phyloP scores from a whole-genome alignment of 116 monocot genomes.

The Papilionanthe hybrid region DNA sequence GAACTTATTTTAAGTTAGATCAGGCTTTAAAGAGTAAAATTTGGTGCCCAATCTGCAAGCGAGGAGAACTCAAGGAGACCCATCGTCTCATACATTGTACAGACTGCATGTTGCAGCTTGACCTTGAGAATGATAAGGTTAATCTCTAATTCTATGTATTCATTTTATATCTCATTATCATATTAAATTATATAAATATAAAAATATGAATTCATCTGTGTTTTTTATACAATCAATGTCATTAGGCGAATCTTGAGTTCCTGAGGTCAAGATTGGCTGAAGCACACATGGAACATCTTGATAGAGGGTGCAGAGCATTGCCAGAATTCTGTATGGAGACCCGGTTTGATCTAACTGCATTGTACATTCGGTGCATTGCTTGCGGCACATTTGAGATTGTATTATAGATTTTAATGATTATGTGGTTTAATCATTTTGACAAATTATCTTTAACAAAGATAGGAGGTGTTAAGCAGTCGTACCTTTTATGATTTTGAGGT shows the following conservation, averaged over 20 bases:
- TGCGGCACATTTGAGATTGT: slow-evolving; percentile 82
- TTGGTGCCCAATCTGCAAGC: slow-evolving; percentile 94
- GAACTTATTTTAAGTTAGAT: neutral
- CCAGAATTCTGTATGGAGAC: slow-evolving; percentile 67
- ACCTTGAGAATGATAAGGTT: slow-evolving; percentile 81
- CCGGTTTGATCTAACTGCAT: slow-evolving; percentile 58
- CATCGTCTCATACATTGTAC: slow-evolving; percentile 72
- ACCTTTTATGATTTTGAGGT: no score
- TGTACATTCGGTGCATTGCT: slow-evolving; percentile 58
- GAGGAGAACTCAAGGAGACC: slow-evolving; percentile 60
- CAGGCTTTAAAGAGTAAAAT: slow-evolving; percentile 24
- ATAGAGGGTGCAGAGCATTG: slow-evolving; percentile 73
- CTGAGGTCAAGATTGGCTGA: slow-evolving; percentile 58
- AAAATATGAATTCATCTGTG: neutral
- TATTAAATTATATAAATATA: neutral
- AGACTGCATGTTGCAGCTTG: slow-evolving; percentile 51
- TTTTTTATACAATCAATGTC: neutral
- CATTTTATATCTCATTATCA: neutral
- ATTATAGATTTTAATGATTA: slow-evolving; percentile 25
- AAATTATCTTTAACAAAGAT: no score
- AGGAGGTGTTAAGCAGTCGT: no score
- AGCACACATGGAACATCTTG: slow-evolving; percentile 75
- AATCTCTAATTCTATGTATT: neutral
- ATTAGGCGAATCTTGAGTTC: slow-evolving; percentile 63
- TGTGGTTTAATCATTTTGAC: neutral